These are phyloP conservation scores for Ostreobium quekettii DNA, from an alignment of 139 green algal species.

Conservation along the genomic window DNA sequence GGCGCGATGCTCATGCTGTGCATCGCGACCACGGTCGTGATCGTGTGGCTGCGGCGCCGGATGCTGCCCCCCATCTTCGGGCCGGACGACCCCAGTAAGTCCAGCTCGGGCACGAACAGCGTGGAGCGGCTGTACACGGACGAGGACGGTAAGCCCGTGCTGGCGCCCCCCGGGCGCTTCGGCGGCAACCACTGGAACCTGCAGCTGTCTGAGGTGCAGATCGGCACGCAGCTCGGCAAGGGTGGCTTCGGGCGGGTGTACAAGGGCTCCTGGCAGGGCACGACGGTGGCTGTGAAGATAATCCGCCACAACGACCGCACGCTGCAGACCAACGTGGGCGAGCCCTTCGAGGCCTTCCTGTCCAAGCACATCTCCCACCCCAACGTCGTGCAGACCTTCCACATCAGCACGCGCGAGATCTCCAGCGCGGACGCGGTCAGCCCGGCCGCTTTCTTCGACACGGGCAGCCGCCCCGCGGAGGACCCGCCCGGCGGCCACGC, in stretches of 20 bases:
- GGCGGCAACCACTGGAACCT: no score
- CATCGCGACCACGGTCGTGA: no score
- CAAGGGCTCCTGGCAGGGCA: conserved; percentile 25
- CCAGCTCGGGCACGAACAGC: no score
- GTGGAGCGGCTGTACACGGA: no score
- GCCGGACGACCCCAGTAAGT: no score
- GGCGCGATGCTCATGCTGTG: no score
- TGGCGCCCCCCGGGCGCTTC: no score
- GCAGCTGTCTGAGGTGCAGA: not conserved
- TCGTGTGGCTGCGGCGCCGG: no score
- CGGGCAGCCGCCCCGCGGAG: not conserved
- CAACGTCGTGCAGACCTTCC: conserved; percentile 26
- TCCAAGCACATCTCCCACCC: conserved; percentile 19
- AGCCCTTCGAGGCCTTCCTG: conserved; percentile 17
- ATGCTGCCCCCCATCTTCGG: no score
- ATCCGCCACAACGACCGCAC: conserved; percentile 14
- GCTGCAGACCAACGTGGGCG: conserved; percentile 9
- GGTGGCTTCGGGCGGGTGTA: conserved; percentile 15
- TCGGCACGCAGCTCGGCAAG: not conserved
- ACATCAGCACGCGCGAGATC: conserved; percentile 5
- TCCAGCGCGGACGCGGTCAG: not conserved
- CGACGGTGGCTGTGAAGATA: conserved; percentile 25
- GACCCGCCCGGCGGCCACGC: not conserved
- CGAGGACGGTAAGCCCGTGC: no score
- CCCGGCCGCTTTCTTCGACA: not conserved